Evolutionary conservation across 306 rosid species (phyloP), one percentile per base, ranked within the genome.

Genomic region (Alnus glutinosa): DNA sequence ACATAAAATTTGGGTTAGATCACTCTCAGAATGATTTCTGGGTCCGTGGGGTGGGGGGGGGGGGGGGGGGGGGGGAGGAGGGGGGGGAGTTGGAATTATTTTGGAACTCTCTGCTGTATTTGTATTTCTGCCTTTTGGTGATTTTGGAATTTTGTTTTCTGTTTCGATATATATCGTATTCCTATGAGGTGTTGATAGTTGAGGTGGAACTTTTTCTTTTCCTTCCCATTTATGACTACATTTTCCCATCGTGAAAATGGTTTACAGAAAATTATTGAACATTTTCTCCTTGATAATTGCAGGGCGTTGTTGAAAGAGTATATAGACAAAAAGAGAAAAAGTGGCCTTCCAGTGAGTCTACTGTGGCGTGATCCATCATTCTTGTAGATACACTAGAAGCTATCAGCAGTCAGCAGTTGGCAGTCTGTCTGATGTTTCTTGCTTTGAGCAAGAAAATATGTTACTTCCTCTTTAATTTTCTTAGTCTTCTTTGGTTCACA

Each of bases 251-350:
- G 15, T 73, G 76, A 30, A 73, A 14, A 34, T 73, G 58, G 19
- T 11, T 55, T 4, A 70, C 37, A 48, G 13, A 10, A 19, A n/a
- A 57, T 16, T 4, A 39, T 78, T 44, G 23, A 47, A 7, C 30
- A 7, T 9, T 8, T 67, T 44, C 7, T 46, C 37, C 13, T 73
- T 70, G 46, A 5, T 36, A 8, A 64, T 71, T 71, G 75, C 86
- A 84, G 88, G 83, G 80, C 81, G 16, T 37, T 64, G 47, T 44
- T 55, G 39, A 80, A 80, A 80, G 71, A 16, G 81, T 42, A 75
- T 68, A 71, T 55, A 50, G 79, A 74, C 7, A 36, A 48, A 7
- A 58, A 52, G 74, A 58, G 32, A 39, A 76, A 34, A 28, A 30
- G 34, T 67, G 80, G 52, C 64, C 62, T 74, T 77, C 13, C 79